phyloP scores from a whole-genome alignment of 2,329 filamentous ascomycete species.

The Cladosporium phlei region DNA sequence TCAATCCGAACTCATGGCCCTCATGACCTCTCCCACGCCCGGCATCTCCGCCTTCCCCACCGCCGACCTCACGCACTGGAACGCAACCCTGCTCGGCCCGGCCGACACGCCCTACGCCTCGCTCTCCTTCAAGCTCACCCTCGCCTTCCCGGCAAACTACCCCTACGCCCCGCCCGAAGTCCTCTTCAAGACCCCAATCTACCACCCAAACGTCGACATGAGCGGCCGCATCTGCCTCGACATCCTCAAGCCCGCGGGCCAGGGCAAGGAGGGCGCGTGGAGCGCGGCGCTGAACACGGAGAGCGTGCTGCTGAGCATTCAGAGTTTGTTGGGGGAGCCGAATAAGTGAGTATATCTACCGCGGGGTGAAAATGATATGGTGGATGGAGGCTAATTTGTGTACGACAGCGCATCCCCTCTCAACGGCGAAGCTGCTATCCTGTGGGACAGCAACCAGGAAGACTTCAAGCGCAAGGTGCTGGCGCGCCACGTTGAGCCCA shows the following conservation, averaged over 20 bases:
- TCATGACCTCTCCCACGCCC: slow-evolving; percentile 92
- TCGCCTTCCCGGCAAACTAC: slow-evolving; percentile 87
- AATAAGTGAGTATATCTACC: slow-evolving; percentile 78
- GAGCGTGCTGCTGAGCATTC: slow-evolving; percentile 85
- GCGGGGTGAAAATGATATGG: not conserved
- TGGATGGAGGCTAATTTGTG: not conserved
- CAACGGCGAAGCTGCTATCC: slow-evolving; percentile 90
- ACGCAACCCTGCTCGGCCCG: slow-evolving; percentile 87
- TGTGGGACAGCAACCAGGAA: slow-evolving; percentile 84
- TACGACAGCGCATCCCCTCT: slow-evolving; percentile 73
- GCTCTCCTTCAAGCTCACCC: slow-evolving; percentile 85
- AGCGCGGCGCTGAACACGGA: slow-evolving; percentile 96
- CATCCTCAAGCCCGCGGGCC: slow-evolving; percentile 66
- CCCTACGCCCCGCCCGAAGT: slow-evolving; percentile 88
- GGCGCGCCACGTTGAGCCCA: slow-evolving; percentile 56
- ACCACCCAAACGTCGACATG: slow-evolving; percentile 98
- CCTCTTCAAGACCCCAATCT: slow-evolving; percentile 96
- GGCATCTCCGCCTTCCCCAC: slow-evolving; percentile 94
- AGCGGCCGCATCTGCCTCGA: slow-evolving; percentile 94
- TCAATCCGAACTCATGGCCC: slow-evolving; percentile 95
- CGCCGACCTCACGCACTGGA: slow-evolving; percentile 89
- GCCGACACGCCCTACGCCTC: slow-evolving; percentile 85
- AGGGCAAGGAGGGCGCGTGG: slow-evolving; percentile 70
- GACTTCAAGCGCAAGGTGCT: slow-evolving; percentile 79
- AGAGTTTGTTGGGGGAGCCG: slow-evolving; percentile 91